Percentiles rank a stretch among this genome's conserved stretches.
phyloP scores from a whole-genome alignment of 768 basidiomycete species.

The Rubroboletus pulcherrimus region DNA sequence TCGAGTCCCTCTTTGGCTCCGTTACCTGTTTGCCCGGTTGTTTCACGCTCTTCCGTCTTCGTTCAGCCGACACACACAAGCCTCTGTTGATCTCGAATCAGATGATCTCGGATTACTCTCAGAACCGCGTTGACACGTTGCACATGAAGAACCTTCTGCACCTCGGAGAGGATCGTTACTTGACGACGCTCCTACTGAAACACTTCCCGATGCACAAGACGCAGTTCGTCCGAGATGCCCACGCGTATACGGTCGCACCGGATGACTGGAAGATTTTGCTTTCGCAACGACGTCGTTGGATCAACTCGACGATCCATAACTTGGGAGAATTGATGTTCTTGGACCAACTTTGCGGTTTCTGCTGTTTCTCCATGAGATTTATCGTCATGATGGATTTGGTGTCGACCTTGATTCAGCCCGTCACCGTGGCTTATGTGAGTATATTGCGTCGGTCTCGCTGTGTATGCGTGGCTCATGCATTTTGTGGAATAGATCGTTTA shows the following conservation, averaged over 20 bases:
- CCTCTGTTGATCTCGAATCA: constrained; percentile 90
- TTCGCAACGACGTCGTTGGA: constrained; percentile 98
- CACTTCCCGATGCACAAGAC: constrained; percentile 95
- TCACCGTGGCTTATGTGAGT: constrained; percentile 87
- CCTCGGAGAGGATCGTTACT: constrained; percentile 98
- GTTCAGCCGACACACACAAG: constrained; percentile 93
- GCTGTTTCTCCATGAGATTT: constrained; percentile 99
- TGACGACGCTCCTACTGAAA: constrained; percentile 93
- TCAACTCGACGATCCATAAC: constrained; percentile 99
- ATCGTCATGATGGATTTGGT: constrained; percentile 95
- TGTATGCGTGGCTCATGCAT: constrained; percentile 4
- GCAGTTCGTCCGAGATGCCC: constrained; percentile 91
- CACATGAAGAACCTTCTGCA: constrained; percentile 99
- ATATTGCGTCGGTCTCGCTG: constrained; percentile 9
- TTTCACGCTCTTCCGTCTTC: constrained; percentile 95
- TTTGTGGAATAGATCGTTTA: constrained; percentile 63
- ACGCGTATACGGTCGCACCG: constrained; percentile 92
- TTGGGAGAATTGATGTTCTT: constrained; percentile 89
- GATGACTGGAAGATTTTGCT: constrained; percentile 93
- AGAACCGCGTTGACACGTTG: constrained; percentile 93
- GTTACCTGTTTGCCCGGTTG: constrained; percentile 99
- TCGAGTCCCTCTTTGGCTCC: constrained; percentile 94
- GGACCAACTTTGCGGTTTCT: constrained; percentile 92
- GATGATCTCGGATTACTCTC: constrained; percentile 88
- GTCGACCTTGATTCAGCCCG: constrained; percentile 80